Percentiles rank a stretch among this genome's conserved stretches.
Conservation (phyloP, 2,329 filamentous ascomycete species). For the Fusarium nanum region DNA sequence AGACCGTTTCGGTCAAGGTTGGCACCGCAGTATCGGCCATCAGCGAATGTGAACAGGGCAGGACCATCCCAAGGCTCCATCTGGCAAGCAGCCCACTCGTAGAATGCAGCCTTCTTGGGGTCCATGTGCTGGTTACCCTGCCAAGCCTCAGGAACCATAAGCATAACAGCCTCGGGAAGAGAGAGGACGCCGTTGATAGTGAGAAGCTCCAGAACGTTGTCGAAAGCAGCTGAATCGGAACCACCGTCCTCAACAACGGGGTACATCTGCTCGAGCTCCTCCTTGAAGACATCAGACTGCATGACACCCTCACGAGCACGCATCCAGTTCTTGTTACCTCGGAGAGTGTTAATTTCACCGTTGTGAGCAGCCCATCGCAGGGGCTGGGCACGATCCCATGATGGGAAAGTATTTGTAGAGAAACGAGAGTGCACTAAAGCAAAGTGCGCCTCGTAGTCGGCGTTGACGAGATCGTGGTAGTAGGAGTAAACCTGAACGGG, state of each 20-base stretch:
- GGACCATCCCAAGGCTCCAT: slow-evolving; percentile 99
- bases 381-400: slow-evolving; percentile 97
- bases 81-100: slow-evolving; percentile 97
- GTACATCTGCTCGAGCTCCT: slow-evolving; percentile 90
- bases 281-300: slow-evolving; percentile 91
- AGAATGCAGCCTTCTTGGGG: slow-evolving; percentile 94
- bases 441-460: slow-evolving; percentile 97
- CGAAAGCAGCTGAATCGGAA: slow-evolving; percentile 96
- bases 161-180: slow-evolving; percentile 94
- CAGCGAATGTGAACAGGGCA: slow-evolving; percentile 95
- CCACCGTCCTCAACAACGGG: slow-evolving; percentile 97
- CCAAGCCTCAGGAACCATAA: slow-evolving; percentile 99
- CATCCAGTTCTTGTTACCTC: slow-evolving; percentile 99
- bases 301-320: slow-evolving; percentile 94
- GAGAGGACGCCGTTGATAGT: slow-evolving; percentile 97
- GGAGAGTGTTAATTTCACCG: slow-evolving; percentile 96
- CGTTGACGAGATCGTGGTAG: slow-evolving; percentile 95
- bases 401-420: slow-evolving; percentile 98
- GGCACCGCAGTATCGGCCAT: slow-evolving; percentile 95
- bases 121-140: slow-evolving; percentile 94
- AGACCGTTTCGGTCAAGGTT: slow-evolving; percentile 97
- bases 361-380: slow-evolving; percentile 98
- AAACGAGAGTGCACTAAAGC: slow-evolving; percentile 97
- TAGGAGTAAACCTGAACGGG: slow-evolving; percentile 97
- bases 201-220: slow-evolving; percentile 93